These are phyloP conservation scores for Solanum hybrid DNA, from an alignment of 305 asterid genomes.

Conservation along the genomic window DNA sequence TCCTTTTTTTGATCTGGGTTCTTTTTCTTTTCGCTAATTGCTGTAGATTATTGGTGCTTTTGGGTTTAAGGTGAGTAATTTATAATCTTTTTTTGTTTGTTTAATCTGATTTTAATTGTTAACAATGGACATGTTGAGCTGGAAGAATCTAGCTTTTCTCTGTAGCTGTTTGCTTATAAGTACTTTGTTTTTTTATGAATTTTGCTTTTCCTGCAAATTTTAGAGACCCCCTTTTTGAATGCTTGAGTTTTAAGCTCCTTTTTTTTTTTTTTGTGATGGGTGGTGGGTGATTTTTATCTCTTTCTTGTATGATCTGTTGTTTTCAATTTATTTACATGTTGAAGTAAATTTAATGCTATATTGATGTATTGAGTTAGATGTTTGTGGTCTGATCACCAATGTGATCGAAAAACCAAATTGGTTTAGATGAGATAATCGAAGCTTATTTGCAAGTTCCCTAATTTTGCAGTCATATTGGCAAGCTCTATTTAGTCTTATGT, in stretches of 20 bases:
- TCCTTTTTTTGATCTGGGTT: slow-evolving; percentile 30
- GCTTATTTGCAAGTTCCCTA: neutral
- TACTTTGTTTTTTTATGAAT: neutral
- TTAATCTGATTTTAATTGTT: neutral
- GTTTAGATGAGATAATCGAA: neutral
- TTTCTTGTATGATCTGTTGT: neutral
- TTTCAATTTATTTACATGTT: neutral
- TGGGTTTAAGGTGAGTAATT: slow-evolving; percentile 31
- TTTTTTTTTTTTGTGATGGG: neutral
- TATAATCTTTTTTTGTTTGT: neutral
- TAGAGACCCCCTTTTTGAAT: neutral
- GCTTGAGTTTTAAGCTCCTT: neutral
- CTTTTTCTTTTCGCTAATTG: slow-evolving; percentile 13
- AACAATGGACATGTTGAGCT: slow-evolving; percentile 12
- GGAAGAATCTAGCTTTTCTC: slow-evolving; percentile 10
- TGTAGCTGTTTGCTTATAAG: neutral
- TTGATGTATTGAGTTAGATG: neutral
- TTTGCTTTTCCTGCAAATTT: neutral
- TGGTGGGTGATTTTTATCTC: neutral
- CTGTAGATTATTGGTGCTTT: slow-evolving; percentile 23
- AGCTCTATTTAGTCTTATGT: neutral
- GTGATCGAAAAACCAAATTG: neutral
- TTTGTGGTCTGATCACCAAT: slow-evolving; percentile 3
- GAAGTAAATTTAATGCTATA: neutral
- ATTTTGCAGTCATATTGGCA: neutral